Percentiles rank a stretch among this genome's conserved stretches.
Conservation (phyloP, 169 alveolate genomes). For the Amoebophrya sp. region DNA sequence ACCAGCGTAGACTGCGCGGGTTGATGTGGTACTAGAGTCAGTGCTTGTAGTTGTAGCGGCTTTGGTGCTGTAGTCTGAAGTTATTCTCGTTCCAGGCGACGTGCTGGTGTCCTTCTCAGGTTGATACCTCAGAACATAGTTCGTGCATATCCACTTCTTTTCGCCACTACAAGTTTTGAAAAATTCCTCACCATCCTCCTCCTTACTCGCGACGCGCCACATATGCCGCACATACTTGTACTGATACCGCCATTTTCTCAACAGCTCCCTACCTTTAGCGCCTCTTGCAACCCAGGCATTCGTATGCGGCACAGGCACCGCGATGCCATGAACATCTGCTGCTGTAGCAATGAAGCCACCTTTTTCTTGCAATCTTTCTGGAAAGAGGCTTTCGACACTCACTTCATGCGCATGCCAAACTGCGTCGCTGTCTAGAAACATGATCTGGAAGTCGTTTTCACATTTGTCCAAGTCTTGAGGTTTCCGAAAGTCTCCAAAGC, state of each 20-base stretch:
- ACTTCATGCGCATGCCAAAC: background rate
- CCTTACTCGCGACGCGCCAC: too few species aligned
- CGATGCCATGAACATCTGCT: background rate
- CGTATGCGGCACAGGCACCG: background rate
- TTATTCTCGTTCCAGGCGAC: too few species aligned
- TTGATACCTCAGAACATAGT: background rate
- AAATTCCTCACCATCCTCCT: too few species aligned
- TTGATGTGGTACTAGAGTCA: too few species aligned
- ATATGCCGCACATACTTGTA: background rate
- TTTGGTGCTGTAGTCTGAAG: too few species aligned
- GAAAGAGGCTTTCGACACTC: background rate
- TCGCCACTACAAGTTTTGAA: background rate
- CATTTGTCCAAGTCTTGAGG: background rate
- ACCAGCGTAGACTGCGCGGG: too few species aligned
- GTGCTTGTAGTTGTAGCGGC: too few species aligned
- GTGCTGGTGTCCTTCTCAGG: too few species aligned
- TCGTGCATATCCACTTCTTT: background rate
- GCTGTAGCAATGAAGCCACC: background rate
- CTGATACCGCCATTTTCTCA: background rate
- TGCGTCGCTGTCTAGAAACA: background rate
- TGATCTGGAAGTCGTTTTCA: background rate
- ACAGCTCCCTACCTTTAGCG: background rate
- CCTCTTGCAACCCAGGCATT: background rate
- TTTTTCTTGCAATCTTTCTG: background rate
- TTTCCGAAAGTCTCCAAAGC: too few species aligned